Evolutionary conservation across 73 alveolate genomes (phyloP), one percentile per base, ranked within the genome.

Genomic region (Uronychia binucleata): DNA sequence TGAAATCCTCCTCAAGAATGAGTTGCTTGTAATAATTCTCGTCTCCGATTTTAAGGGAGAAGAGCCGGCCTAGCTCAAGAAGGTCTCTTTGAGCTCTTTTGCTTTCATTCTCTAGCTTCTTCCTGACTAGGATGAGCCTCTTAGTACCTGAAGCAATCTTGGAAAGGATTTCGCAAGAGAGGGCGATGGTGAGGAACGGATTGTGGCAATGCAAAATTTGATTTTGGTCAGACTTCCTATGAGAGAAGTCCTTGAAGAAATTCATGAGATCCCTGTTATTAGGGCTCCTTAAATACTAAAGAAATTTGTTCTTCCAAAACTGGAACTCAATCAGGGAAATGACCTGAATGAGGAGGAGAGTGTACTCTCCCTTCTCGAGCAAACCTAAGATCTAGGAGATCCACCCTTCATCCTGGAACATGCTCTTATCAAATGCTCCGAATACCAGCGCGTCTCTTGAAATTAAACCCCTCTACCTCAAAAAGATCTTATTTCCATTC

Each of bases 131-230:
- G 67, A 27, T 46, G n/a, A 11, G n/a, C 5, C 67, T 46, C 5
- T 5, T 46, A 11, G 5, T 90, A 1, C 67, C 32, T 11, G 33
- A 75, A 26, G 81, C 79, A 29, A 90, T 80, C 28, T 85, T 85
- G 14, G 29, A 31, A 57, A 90, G 34, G 1, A 80, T 31, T 76
- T 90, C 95, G 79, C 90, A 79, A 8, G 93, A 80, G 28, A 90
- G 90, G 5, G 91, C 78, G n/a, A 90, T 90, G n/a, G 87, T 90
- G 86, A 85, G 35, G 31, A 90, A 82, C 19, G 95, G 95, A 75
- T 90, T 90, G 75, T 81, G 87, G 26, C 87, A 74, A 0, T 85
- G 90, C 81, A 90, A 77, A 46, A 90, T 76, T 75, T 85, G 58
- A 32, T 90, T 90, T 80, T 85, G 79, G 33, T 85, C 92, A 31